Base-by-base conservation (phyloP, 2,329 filamentous ascomycete species). In the Fusarium succisae region DNA sequence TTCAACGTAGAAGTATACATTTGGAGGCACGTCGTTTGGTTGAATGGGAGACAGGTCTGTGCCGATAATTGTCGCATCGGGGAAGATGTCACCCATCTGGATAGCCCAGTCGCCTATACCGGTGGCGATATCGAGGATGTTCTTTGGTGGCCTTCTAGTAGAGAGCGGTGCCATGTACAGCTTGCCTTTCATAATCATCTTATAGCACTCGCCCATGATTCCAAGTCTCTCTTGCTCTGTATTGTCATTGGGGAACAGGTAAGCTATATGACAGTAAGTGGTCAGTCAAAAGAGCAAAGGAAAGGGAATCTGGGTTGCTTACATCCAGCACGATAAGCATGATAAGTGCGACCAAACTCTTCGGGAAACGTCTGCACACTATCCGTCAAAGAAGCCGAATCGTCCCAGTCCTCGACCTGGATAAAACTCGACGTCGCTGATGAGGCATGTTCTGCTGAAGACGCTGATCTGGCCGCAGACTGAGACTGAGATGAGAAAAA, bases 1-100 rank as follows among this genome's bases (percentile, higher is more conserved):
- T 75, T 94, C 92, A 41, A 95, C 87, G 67, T 90, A 89, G 73
- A 95, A 95, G 64, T 91, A 88, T 26, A 94, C 91, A 66, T 95
- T 95, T 32, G 88, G 87, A 1, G 93, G 92, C 1, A 94, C 90
- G 50, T 87, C 84, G 3, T 83, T 82, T 2, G 91, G 90, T 76
- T 93, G 91, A 26, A 92, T 90, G 4, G 91, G 90, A 3, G 90
- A 92, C 7, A 93, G 83, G 75, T 93, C 91, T 14, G 89, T 91
- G 35, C 89, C 91, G 54, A 87, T 86, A 24, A 93, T 86, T 61
- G 85, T 80, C 13, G 91, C 83, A 6, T 85, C 77, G 12, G 91
- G 90, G 63, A 90, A 92, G 50, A 83, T 78, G 72, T 90, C 88
- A 75, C 89, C 90, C 83, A 93, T 87, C 74, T 92, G 87, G 57